Percentiles rank a stretch among this genome's conserved stretches.
These are phyloP conservation scores for Piloderma croceum DNA, from an alignment of 768 basidiomycete genomes.

Conservation along the genomic window DNA sequence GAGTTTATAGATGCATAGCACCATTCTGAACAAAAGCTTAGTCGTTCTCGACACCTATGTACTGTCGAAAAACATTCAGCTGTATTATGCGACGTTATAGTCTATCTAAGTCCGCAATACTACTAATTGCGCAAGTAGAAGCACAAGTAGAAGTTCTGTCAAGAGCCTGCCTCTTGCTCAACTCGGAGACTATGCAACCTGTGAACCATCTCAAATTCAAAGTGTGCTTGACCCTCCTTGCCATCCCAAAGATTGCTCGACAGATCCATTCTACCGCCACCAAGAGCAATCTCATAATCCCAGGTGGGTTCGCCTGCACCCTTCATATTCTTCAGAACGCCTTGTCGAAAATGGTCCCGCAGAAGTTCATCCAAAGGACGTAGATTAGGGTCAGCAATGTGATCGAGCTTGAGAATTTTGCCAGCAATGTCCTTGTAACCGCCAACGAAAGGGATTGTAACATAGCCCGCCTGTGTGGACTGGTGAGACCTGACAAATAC, in stretches of 20 bases:
- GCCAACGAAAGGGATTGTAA: constrained; percentile 24
- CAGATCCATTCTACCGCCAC: constrained; percentile 14
- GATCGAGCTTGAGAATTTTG: constrained; percentile 20
- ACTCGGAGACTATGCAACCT: constrained; percentile 14
- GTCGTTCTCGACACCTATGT: too few relatives aligned
- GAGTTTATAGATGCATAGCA: too few relatives aligned
- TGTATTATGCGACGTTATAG: too few relatives aligned
- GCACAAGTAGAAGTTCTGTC: too few relatives aligned
- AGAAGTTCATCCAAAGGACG: constrained; percentile 30
- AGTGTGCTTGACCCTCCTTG: constrained; percentile 16
- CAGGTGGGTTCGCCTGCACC: constrained; percentile 25
- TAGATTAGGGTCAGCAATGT: constrained; percentile 23
- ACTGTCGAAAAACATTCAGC: too few relatives aligned
- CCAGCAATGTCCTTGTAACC: constrained; percentile 24
- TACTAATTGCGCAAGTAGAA: too few relatives aligned
- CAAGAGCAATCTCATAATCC: constrained; percentile 18
- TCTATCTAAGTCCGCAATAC: too few relatives aligned
- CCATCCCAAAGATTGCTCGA: constrained; percentile 21
- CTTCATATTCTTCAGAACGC: constrained; percentile 29
- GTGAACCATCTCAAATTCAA: constrained; percentile 21
- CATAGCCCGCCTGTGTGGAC: constrained; percentile 22
- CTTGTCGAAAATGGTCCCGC: constrained; percentile 28
- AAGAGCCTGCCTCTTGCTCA: too few relatives aligned
- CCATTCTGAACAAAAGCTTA: too few relatives aligned
- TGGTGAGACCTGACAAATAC: too few relatives aligned